Percentiles rank a stretch among this genome's conserved stretches.
These are phyloP conservation scores for Cenchrus americanus DNA, from an alignment of 176 grass and related monocot species.

Conservation along the genomic window DNA sequence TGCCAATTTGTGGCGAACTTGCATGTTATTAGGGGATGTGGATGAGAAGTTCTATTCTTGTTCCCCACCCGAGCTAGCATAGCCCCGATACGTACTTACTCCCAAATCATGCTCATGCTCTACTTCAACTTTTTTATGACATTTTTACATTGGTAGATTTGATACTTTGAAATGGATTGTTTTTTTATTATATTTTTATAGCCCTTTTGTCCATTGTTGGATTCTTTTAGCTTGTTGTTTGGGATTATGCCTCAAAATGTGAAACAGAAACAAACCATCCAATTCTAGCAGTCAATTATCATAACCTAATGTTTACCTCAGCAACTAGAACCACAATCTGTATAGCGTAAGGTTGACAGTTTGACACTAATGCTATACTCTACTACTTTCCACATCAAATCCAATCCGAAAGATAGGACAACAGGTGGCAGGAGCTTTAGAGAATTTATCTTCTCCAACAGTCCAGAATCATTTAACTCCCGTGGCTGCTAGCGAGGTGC, in stretches of 20 bases:
- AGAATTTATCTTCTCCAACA: background rate
- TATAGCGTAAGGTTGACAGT: background rate
- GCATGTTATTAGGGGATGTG: constrained; percentile 4
- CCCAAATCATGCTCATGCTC: background rate
- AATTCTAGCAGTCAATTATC: background rate
- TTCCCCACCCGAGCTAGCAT: background rate
- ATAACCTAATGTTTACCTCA: background rate
- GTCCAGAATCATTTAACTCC: background rate
- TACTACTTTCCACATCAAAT: background rate
- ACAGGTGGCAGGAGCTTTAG: background rate
- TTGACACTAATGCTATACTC: background rate
- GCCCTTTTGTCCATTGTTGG: background rate
- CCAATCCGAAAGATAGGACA: background rate
- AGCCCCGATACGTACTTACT: background rate
- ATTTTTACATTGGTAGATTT: background rate
- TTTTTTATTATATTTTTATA: constrained; percentile 15
- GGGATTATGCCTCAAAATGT: background rate
- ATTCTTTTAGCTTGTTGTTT: background rate
- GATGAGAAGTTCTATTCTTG: background rate
- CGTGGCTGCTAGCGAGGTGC: background rate
- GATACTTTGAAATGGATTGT: background rate
- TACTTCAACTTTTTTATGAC: constrained; percentile 12
- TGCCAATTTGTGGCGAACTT: background rate
- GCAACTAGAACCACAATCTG: constrained; percentile 3
- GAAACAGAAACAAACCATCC: background rate